phyloP scores from a whole-genome alignment of 352 stramenopile species.

The Phytophthora palmivora region DNA sequence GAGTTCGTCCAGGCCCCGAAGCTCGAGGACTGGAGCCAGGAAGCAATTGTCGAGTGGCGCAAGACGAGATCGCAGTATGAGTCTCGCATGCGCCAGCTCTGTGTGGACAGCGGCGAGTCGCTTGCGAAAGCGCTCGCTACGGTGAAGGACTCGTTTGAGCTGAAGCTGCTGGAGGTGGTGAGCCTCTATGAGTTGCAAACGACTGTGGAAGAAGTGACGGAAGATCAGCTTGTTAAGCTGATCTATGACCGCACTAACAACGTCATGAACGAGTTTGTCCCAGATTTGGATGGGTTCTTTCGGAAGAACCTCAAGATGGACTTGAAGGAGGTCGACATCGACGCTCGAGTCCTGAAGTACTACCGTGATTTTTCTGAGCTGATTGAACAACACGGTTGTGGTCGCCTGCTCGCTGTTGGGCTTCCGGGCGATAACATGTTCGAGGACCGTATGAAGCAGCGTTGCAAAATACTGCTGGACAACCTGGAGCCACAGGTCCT shows the following conservation, averaged over 20 bases:
- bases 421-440: neutral
- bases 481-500: conserved; percentile 1
- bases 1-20: conserved; percentile 20
- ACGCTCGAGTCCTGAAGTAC: conserved; percentile 15
- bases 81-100: conserved; percentile 17
- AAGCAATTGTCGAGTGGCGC: conserved; percentile 26
- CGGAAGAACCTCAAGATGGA: conserved; percentile 15
- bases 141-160: conserved; percentile 21
- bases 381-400: conserved; percentile 7
- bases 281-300: conserved; percentile 16
- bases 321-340: conserved; percentile 6
- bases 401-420: neutral
- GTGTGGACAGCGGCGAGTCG: conserved; percentile 20
- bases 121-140: conserved; percentile 4
- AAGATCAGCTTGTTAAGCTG: conserved; percentile 7
- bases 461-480: conserved; percentile 4
- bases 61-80: conserved; percentile 16
- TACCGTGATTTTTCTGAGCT: conserved; percentile 7
- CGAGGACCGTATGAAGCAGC: conserved; percentile 6
- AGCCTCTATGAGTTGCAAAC: conserved; percentile 18
- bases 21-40: conserved; percentile 16
- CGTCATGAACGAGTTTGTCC: conserved; percentile 18
- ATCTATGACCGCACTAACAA: conserved; percentile 3
- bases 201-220: conserved; percentile 3
- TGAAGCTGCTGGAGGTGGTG: conserved; percentile 15